A percentile compares a stretch with the other conserved stretches of the same genome.
Conservation (phyloP, 148 eudicot genomes). For the Rhododendron williamsianum region DNA sequence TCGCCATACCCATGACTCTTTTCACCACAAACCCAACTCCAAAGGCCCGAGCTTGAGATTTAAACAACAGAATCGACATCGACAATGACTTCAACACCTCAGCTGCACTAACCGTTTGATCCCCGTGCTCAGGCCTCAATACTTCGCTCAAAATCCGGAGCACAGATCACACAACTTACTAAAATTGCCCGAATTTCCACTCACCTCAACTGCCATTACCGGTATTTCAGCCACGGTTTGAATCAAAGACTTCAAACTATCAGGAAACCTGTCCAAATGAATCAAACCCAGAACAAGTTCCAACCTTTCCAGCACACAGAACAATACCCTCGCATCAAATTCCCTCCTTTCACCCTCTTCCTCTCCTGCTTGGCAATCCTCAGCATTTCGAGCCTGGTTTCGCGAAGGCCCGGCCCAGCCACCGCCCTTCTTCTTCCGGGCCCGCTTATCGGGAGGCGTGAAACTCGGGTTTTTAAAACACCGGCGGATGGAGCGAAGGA, state of each 20-base stretch:
- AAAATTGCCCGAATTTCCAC: constrained; percentile 28
- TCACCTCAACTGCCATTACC: background rate
- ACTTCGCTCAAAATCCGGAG: constrained; percentile 42
- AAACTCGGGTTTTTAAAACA: constrained; percentile 34
- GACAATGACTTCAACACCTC: constrained; percentile 66
- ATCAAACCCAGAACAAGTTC: constrained; percentile 55
- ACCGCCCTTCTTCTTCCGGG: constrained; percentile 26
- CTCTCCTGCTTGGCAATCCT: constrained; percentile 13
- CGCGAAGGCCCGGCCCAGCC: background rate
- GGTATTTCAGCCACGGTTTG: background rate
- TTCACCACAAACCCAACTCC: constrained; percentile 55
- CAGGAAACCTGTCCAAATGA: constrained; percentile 51
- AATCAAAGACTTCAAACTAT: background rate
- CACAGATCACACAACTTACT: constrained; percentile 53
- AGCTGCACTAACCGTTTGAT: constrained; percentile 43
- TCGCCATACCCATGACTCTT: constrained; percentile 40
- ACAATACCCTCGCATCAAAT: constrained; percentile 52
- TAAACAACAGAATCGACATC: constrained; percentile 48
- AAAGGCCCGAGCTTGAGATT: constrained; percentile 56
- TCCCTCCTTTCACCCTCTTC: constrained; percentile 30
- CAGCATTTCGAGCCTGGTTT: constrained; percentile 19
- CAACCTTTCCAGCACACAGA: constrained; percentile 54
- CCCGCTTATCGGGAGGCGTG: constrained; percentile 16
- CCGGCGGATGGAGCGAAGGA: constrained; percentile 59
- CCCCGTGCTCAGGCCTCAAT: constrained; percentile 75